A percentile compares a stretch with the other conserved stretches of the same genome.
Conservation (phyloP, 345 rosid genomes). For the Pugionium dolabratum region DNA sequence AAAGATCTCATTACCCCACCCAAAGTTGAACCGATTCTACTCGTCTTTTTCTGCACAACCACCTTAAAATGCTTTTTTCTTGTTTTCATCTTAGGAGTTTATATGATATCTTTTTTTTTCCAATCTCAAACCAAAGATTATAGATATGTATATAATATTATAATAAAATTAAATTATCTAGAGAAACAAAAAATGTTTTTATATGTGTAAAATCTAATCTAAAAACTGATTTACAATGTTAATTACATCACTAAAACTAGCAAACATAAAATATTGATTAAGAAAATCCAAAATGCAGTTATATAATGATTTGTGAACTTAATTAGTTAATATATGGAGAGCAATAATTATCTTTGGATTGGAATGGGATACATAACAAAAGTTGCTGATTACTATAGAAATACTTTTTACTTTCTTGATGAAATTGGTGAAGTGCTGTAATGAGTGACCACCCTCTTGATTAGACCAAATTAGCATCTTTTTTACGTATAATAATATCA, state of each 20-base stretch:
- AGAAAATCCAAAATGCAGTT: background rate
- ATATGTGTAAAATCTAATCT: too few relatives aligned
- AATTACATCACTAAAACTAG: too few relatives aligned
- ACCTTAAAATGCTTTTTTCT: constrained; percentile 13
- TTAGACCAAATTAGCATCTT: constrained; percentile 39
- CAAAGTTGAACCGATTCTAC: constrained; percentile 23
- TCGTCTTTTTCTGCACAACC: constrained; percentile 22
- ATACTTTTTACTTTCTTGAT: constrained; percentile 12
- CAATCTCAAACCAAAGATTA: too few relatives aligned
- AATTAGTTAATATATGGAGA: constrained; percentile 31
- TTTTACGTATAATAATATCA: constrained; percentile 29
- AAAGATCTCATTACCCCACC: constrained; percentile 10
- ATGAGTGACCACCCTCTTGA: constrained; percentile 33
- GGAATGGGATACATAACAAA: constrained; percentile 31
- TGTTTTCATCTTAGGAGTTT: background rate
- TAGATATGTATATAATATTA: too few relatives aligned
- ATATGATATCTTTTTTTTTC: background rate
- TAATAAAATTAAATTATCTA: too few relatives aligned
- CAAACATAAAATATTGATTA: too few relatives aligned
- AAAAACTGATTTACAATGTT: too few relatives aligned
- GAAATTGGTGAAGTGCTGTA: constrained; percentile 26
- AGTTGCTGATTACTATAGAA: constrained; percentile 17
- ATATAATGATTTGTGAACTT: constrained; percentile 15
- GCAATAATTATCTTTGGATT: constrained; percentile 38
- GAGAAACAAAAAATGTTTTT: too few relatives aligned